Percentiles rank a stretch among this genome's conserved stretches.
These are phyloP conservation scores for Chaetomiaceae sp. DNA, from an alignment of 2,329 filamentous ascomycete species.

Conservation along the genomic window DNA sequence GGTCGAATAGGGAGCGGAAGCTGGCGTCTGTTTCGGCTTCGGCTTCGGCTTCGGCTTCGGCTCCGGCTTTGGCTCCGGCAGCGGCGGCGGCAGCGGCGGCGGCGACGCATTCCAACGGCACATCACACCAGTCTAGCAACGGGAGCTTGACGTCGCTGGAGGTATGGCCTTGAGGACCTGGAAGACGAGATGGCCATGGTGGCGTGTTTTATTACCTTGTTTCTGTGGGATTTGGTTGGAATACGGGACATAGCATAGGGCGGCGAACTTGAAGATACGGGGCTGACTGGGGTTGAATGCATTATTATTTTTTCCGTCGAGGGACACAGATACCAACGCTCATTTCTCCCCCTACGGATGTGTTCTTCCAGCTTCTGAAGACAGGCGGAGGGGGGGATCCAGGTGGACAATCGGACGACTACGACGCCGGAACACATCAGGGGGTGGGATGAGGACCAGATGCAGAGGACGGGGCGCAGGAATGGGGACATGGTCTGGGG, in stretches of 20 bases:
- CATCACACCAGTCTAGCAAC: conserved; percentile 5
- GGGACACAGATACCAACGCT: not conserved
- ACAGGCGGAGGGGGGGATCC: not conserved
- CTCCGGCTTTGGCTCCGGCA: too few species aligned
- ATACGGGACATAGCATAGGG: conserved; percentile 18
- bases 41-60: too few species aligned
- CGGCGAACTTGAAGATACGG: conserved; percentile 19
- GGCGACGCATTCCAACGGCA: conserved; percentile 14
- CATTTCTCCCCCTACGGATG: not conserved
- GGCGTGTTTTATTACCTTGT: not conserved
- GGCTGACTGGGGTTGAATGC: not conserved
- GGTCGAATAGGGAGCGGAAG: conserved; percentile 35
- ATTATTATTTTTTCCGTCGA: conserved; percentile 7
- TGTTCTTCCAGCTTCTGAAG: not conserved
- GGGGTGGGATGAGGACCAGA: not conserved
- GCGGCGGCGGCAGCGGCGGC: too few species aligned
- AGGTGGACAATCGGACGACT: not conserved
- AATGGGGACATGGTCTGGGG: too few species aligned
- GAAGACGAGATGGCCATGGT: not conserved
- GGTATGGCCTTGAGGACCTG: not conserved
- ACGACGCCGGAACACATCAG: too few species aligned
- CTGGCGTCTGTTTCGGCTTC: too few species aligned
- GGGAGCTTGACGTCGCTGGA: conserved; percentile 5
- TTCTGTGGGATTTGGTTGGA: conserved; percentile 3
- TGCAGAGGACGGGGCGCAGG: too few species aligned